Evolutionary conservation across 306 rosid genomes (phyloP).

Genomic region (Glycine soja): DNA sequence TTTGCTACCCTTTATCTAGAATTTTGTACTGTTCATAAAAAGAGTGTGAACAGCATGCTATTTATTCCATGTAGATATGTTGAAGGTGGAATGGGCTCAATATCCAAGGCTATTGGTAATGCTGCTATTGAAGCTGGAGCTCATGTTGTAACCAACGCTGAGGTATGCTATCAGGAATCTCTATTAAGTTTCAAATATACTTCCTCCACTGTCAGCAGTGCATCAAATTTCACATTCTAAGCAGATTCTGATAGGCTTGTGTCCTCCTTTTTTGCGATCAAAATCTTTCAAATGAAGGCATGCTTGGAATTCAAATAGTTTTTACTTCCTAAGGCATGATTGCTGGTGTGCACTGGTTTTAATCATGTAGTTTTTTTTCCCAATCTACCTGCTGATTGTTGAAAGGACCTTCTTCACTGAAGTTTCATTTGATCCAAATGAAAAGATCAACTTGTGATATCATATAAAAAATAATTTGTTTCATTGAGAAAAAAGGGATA

Average conservation of each 20-base stretch:
- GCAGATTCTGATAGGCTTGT: background rate
- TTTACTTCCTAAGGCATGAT: too few species aligned
- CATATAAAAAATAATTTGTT: background rate
- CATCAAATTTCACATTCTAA: constrained; percentile 16
- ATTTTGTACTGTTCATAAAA: constrained; percentile 31
- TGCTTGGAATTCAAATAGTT: too few species aligned
- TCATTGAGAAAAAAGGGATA: background rate
- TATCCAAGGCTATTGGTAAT: constrained; percentile 80
- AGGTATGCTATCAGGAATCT: constrained; percentile 62
- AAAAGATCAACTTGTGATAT: background rate
- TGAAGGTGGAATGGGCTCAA: constrained; percentile 99
- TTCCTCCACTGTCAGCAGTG: background rate
- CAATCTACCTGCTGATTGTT: background rate
- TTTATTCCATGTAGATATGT: constrained; percentile 67
- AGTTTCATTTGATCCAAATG: background rate
- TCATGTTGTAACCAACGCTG: constrained; percentile 71
- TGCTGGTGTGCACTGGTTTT: too few species aligned
- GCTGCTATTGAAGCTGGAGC: constrained; percentile 91
- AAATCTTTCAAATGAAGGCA: too few species aligned
- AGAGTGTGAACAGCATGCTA: constrained; percentile 24
- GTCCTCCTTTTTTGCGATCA: too few species aligned
- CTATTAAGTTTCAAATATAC: constrained; percentile 24
- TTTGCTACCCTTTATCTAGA: constrained; percentile 3
- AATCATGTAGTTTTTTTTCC: background rate
- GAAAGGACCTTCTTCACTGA: background rate